Percentiles rank a stretch among this genome's conserved stretches.
These are phyloP conservation scores for Somion occarium DNA, from an alignment of 1,284 basidiomycete genomes.

Conservation along the genomic window DNA sequence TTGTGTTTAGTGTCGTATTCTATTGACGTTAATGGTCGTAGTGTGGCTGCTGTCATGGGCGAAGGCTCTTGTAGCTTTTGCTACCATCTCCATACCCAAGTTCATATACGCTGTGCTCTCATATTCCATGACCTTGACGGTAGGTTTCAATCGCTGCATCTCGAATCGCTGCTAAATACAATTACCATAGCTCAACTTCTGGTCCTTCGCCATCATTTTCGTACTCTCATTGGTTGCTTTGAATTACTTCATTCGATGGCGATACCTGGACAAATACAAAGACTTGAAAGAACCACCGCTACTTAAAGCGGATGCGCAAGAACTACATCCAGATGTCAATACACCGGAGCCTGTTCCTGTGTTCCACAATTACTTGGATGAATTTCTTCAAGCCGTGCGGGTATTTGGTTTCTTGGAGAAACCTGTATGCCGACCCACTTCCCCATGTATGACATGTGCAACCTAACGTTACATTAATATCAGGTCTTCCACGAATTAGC, in stretches of 20 bases:
- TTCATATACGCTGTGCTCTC: constrained; percentile 76
- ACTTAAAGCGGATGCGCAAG: constrained; percentile 71
- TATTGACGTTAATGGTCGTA: constrained; percentile 23
- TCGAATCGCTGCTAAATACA: constrained; percentile 4
- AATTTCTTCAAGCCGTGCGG: constrained; percentile 89
- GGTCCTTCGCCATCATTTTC: constrained; percentile 80
- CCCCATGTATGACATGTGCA: too few relatives aligned
- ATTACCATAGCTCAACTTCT: constrained; percentile 71
- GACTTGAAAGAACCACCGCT: constrained; percentile 84
- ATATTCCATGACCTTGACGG: constrained; percentile 85
- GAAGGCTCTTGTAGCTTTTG: constrained; percentile 66
- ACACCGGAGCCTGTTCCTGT: constrained; percentile 65
- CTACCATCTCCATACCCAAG: constrained; percentile 77
- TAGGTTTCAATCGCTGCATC: constrained; percentile 29
- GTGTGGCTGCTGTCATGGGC: constrained; percentile 81
- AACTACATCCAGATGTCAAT: constrained; percentile 86
- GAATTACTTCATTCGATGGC: constrained; percentile 83
- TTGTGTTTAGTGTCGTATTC: background rate
- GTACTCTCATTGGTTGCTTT: constrained; percentile 58
- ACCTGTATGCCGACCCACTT: constrained; percentile 55
- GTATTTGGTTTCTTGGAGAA: constrained; percentile 96
- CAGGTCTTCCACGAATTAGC: constrained; percentile 94
- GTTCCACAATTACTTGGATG: constrained; percentile 93
- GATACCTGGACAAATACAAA: constrained; percentile 73
- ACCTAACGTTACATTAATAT: background rate